Evolutionary conservation across 2,329 filamentous ascomycete species (phyloP).

Genomic region (Chaetoscypha palmicola): DNA sequence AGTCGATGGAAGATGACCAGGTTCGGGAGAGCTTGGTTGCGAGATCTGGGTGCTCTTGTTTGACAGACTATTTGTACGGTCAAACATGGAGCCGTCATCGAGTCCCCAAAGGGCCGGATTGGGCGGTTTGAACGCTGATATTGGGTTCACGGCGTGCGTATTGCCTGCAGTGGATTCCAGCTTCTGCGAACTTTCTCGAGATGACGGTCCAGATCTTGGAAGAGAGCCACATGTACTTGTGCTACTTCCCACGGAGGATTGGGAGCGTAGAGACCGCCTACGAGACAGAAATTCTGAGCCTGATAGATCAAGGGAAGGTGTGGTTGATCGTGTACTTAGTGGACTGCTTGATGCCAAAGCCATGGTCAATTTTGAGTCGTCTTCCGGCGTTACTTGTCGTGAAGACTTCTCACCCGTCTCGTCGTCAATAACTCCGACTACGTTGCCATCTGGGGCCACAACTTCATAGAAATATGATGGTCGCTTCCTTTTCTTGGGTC

Average conservation of each 20-base stretch:
- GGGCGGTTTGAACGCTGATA: background rate
- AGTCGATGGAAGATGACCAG: background rate
- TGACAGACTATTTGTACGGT: no score
- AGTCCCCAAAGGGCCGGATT: background rate
- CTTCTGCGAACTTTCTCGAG: background rate
- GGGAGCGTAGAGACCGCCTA: background rate
- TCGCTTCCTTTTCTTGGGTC: slow-evolving; percentile 27
- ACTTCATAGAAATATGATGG: slow-evolving; percentile 28
- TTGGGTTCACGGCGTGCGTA: background rate
- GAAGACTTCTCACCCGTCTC: slow-evolving; percentile 5
- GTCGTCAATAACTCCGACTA: slow-evolving; percentile 24
- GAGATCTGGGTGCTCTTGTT: background rate
- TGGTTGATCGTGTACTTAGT: slow-evolving; percentile 5
- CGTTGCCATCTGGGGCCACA: slow-evolving; percentile 26
- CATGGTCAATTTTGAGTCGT: slow-evolving; percentile 9
- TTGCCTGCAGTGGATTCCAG: background rate
- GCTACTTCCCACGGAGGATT: background rate
- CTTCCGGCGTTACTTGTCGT: background rate
- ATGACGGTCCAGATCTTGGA: background rate
- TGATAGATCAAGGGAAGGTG: slow-evolving; percentile 1
- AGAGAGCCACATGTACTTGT: background rate
- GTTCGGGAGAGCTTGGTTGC: background rate
- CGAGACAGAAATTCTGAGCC: background rate
- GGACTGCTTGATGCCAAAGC: slow-evolving; percentile 7
- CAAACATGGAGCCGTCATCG: no score